Evolutionary conservation across 805 yeast genomes (phyloP).

Genomic region (Saccharomycopsis selenospora): DNA sequence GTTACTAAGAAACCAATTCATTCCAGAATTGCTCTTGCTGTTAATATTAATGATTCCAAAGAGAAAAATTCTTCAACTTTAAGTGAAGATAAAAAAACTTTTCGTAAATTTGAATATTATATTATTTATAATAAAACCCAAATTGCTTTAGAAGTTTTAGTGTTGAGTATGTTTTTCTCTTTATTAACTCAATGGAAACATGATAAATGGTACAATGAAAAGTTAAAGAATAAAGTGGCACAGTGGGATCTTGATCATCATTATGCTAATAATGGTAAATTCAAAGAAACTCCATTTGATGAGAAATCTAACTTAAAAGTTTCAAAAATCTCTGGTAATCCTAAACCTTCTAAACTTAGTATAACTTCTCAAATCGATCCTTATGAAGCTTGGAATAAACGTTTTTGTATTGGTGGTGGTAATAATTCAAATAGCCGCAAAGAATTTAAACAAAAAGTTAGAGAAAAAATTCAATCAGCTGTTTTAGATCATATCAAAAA

Average conservation of each 20-base stretch:
- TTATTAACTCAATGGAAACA: slow-evolving; percentile 18
- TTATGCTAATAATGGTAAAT: neutral
- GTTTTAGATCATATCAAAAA: neutral
- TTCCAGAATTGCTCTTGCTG: slow-evolving; percentile 17
- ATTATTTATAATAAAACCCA: slow-evolving; percentile 14
- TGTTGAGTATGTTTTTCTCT: slow-evolving; percentile 11
- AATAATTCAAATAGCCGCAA: neutral
- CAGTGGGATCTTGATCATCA: slow-evolving; percentile 10
- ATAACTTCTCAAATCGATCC: neutral
- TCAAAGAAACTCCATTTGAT: neutral
- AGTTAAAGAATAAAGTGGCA: slow-evolving; percentile 4
- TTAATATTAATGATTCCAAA: slow-evolving; percentile 6
- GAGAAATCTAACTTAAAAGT: neutral
- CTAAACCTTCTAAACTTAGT: slow-evolving; percentile 4
- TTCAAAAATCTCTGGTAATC: neutral
- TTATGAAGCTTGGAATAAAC: neutral
- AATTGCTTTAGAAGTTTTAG: slow-evolving; percentile 3
- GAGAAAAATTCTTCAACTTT: neutral
- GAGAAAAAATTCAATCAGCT: neutral
- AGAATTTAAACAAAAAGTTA: neutral
- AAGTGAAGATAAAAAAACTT: neutral
- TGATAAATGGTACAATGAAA: neutral
- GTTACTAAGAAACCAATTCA: neutral
- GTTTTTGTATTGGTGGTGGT: neutral
- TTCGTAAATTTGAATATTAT: slow-evolving; percentile 9